Evolutionary conservation across 108 stramenopile genomes (phyloP), one percentile per base, ranked within the genome.

Genomic region (Conticribra weissflogii): DNA sequence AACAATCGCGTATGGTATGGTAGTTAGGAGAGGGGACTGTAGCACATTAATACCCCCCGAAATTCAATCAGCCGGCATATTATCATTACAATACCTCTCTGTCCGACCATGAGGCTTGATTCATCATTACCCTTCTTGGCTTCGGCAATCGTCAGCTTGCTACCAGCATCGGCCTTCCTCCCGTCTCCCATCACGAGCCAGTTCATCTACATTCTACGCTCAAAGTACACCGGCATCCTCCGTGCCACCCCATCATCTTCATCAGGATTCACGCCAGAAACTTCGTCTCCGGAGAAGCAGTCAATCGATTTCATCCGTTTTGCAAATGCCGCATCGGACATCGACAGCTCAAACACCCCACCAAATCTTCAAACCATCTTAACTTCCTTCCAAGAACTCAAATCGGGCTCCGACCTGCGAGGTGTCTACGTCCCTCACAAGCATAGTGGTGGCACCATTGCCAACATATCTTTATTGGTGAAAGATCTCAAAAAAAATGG

Each of bases 321-420:
- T 45, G 2, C 4, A 57, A 32, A 25, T 22, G 1, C 58, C 9
- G 22, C 59, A 8, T 59, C 80, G 25, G 90, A 91, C 21, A 76
- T 78, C 49, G 84, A 86, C 55, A 68, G 84, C 25, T 54, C 68
- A 36, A 91, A 91, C 69, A 84, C 78, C 0, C 90, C 90, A 12
- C 90, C 90, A 21, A 84, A 81, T 30, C 76, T 92, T 7, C 72
- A 72, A 27, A 55, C 63, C 9, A 66, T 92, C 18, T 24, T 73
- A 0, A 53, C 74, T 5, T 80, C 76, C 7, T 47, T 92, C 0
- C 41, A 64, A 5, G 62, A 78, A 24, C 63, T 92, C 2, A 79
- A 83, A 29, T 82, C 79, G n/a, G 87, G 87, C 21, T 79, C 77
- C 3, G 91, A 92, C 62, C 66, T 92, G 62, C 81, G 91, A 29